phyloP scores from a whole-genome alignment of 164 flowering plant species.

The Magnolia changhungtana region DNA sequence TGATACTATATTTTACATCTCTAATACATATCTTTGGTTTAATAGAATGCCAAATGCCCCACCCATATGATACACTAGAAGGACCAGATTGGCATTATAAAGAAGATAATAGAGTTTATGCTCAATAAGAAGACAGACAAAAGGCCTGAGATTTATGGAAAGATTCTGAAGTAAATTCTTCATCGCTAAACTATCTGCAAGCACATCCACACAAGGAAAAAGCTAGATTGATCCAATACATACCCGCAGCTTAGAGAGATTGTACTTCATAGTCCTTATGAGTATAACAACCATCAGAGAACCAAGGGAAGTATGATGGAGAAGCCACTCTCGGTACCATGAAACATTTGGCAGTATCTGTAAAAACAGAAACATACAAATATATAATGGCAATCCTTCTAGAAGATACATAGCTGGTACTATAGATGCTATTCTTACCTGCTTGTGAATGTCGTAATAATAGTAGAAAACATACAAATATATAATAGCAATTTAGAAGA shows the following conservation, averaged over 20 bases:
- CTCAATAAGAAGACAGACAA: too few relatives aligned
- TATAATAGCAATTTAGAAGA: not conserved
- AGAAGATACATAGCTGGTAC: not conserved
- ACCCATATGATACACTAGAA: too few relatives aligned
- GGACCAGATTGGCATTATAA: too few relatives aligned
- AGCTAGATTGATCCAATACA: conserved; percentile 7
- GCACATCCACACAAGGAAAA: not conserved
- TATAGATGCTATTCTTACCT: conserved; percentile 47
- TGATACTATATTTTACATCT: not conserved
- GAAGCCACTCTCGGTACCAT: conserved; percentile 92
- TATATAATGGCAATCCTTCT: not conserved
- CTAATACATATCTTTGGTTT: not conserved
- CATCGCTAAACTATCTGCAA: not conserved
- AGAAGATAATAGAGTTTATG: too few relatives aligned
- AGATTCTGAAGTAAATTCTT: not conserved
- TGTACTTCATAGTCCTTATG: conserved; percentile 91
- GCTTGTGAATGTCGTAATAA: conserved; percentile 64
- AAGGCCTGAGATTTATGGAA: too few relatives aligned
- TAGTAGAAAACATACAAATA: conserved; percentile 2
- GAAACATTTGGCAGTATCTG: conserved; percentile 86
- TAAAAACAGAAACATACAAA: conserved; percentile 6
- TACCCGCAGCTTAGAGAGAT: conserved; percentile 89
- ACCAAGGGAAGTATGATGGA: conserved; percentile 92
- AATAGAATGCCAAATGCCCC: not conserved
- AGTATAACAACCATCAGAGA: conserved; percentile 87